Conservation (phyloP, 352 stramenopile genomes). For the Aphanomyces astaci region DNA sequence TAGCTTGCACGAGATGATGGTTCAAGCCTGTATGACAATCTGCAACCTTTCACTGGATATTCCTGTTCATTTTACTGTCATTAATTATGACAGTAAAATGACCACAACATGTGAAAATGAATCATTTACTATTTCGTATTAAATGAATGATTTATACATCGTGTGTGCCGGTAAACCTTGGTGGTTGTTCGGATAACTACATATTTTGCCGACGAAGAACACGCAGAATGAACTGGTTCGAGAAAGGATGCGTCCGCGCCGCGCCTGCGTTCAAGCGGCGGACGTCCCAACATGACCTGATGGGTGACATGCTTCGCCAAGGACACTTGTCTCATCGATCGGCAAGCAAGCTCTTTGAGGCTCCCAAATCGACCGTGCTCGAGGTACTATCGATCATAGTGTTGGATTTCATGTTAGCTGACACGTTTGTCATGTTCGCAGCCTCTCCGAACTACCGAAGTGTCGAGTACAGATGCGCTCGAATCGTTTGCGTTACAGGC, state of each 20-base stretch:
- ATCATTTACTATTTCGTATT: too few relatives aligned
- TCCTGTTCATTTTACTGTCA: too few relatives aligned
- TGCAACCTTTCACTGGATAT: too few relatives aligned
- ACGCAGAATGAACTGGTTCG: conserved; percentile 22
- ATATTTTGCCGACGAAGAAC: too few relatives aligned
- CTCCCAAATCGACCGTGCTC: not conserved
- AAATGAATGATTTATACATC: too few relatives aligned
- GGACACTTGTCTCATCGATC: conserved; percentile 20
- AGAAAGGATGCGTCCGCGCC: conserved; percentile 20
- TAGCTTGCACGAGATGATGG: too few relatives aligned
- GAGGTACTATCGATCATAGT: not conserved
- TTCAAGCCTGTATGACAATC: too few relatives aligned
- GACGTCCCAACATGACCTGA: not conserved
- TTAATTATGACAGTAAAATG: too few relatives aligned
- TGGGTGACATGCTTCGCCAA: conserved; percentile 19
- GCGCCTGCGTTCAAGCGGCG: conserved; percentile 12
- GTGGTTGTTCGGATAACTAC: too few relatives aligned
- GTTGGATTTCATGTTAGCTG: too few relatives aligned
- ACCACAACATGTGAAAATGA: too few relatives aligned
- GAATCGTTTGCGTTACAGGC: conserved; percentile 9
- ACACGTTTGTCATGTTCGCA: not conserved
- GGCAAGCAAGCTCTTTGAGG: not conserved
- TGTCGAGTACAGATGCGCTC: not conserved
- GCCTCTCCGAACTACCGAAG: not conserved
- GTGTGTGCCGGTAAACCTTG: too few relatives aligned